Evolutionary conservation across 768 basidiomycete species (phyloP).

Genomic region (Russula olivacea): DNA sequence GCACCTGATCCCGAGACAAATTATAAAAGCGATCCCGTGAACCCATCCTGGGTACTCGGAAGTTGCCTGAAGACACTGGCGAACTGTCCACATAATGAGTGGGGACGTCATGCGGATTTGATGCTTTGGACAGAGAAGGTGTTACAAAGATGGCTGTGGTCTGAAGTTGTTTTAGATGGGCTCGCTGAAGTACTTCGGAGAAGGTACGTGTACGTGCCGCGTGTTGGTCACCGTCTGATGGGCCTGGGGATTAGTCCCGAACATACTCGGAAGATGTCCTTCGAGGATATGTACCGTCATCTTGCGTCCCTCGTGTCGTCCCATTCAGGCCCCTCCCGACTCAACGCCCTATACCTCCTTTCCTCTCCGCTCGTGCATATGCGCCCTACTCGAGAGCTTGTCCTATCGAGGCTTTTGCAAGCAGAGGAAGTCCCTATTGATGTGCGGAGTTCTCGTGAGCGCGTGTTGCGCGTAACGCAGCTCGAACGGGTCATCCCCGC

Average conservation of each 20-base stretch:
- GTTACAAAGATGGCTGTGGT: constrained; percentile 52
- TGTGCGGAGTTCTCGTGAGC: constrained; percentile 75
- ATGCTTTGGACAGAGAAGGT: constrained; percentile 43
- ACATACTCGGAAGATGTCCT: constrained; percentile 24
- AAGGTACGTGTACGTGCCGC: constrained; percentile 36
- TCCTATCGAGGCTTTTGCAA: constrained; percentile 61
- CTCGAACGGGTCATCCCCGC: constrained; percentile 56
- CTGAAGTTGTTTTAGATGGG: constrained; percentile 49
- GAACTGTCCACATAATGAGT: constrained; percentile 39
- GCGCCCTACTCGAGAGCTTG: constrained; percentile 42
- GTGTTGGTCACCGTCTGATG: constrained; percentile 9
- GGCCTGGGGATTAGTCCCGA: constrained; percentile 17
- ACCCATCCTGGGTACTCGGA: constrained; percentile 53
- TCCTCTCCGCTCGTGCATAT: constrained; percentile 45
- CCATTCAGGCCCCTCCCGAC: constrained; percentile 61
- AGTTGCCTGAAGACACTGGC: constrained; percentile 52
- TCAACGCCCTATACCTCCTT: constrained; percentile 59
- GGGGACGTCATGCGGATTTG: constrained; percentile 45
- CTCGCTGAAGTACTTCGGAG: constrained; percentile 44
- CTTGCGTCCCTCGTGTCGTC: constrained; percentile 60
- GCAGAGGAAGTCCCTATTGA: constrained; percentile 80
- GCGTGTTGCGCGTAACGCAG: constrained; percentile 69
- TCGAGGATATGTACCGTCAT: constrained; percentile 47
- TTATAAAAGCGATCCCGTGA: constrained; percentile 35
- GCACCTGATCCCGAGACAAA: constrained; percentile 27